A percentile compares a stretch with the other conserved stretches of the same genome.
phyloP scores from a whole-genome alignment of 2,329 filamentous ascomycete species.

The Talaromyces sp. region DNA sequence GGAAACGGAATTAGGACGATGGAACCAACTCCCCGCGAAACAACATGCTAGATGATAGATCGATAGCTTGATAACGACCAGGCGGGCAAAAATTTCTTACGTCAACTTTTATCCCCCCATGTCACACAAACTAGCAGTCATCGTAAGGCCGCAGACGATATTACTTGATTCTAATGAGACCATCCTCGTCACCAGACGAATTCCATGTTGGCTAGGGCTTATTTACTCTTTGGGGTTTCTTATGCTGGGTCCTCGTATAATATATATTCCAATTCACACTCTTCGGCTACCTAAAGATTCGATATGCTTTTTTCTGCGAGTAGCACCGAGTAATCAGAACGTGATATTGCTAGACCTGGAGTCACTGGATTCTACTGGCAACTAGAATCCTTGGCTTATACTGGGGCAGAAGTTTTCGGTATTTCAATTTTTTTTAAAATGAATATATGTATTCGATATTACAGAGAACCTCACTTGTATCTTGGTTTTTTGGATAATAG shows the following conservation, averaged over 20 bases:
- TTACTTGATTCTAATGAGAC: background rate
- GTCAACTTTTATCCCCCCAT: background rate
- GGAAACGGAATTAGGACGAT: background rate
- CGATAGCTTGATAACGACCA: background rate
- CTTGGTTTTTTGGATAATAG: background rate
- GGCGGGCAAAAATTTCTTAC: background rate
- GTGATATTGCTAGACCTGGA: slow-evolving; percentile 15
- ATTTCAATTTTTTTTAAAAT: background rate
- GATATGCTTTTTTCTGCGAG: slow-evolving; percentile 7
- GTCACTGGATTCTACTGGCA: slow-evolving; percentile 7
- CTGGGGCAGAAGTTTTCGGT: background rate
- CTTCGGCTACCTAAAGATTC: slow-evolving; percentile 4
- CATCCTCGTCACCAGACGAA: background rate
- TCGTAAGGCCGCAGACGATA: background rate
- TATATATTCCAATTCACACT: background rate
- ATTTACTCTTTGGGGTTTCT: background rate
- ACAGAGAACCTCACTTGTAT: background rate
- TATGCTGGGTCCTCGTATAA: background rate
- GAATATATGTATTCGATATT: background rate
- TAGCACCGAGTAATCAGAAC: slow-evolving; percentile 11
- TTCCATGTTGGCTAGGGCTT: background rate
- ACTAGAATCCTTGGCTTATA: background rate
- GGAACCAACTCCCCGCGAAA: background rate
- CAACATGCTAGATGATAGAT: background rate
- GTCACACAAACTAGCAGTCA: background rate